Conservation (phyloP, 2,329 filamentous ascomycete genomes). For the Fusarium nematophilum region DNA sequence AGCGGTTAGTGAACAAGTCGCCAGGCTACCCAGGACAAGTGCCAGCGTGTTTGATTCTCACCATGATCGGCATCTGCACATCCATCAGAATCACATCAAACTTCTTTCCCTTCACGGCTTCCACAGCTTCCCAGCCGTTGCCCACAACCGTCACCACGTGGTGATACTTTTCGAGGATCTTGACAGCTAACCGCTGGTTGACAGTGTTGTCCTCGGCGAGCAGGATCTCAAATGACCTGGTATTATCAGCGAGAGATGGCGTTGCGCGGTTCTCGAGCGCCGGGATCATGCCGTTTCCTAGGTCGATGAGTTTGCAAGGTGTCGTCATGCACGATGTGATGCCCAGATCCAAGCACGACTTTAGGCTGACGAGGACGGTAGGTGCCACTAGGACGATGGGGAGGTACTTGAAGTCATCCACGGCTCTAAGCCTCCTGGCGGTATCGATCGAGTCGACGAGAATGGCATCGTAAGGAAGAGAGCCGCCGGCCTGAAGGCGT, state of each 20-base stretch:
- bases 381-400: slow-evolving; percentile 94
- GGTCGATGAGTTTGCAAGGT: slow-evolving; percentile 90
- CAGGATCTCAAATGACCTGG: slow-evolving; percentile 93
- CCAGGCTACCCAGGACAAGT: neutral
- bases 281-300: slow-evolving; percentile 96
- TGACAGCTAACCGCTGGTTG: slow-evolving; percentile 94
- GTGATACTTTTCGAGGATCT: slow-evolving; percentile 97
- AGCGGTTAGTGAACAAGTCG: slow-evolving; percentile 48
- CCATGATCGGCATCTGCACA: slow-evolving; percentile 99
- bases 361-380: slow-evolving; percentile 88
- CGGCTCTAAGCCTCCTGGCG: slow-evolving; percentile 83
- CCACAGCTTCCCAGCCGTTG: slow-evolving; percentile 92
- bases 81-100: slow-evolving; percentile 99
- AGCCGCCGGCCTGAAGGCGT: slow-evolving; percentile 63
- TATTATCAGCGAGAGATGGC: slow-evolving; percentile 91
- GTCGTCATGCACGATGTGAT: slow-evolving; percentile 99
- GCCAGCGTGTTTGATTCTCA: slow-evolving; percentile 54
- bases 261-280: slow-evolving; percentile 93
- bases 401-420: slow-evolving; percentile 97
- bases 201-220: slow-evolving; percentile 97
- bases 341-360: slow-evolving; percentile 91
- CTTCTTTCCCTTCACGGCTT: slow-evolving; percentile 89
- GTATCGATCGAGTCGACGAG: slow-evolving; percentile 95
- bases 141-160: slow-evolving; percentile 92
- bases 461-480: slow-evolving; percentile 90